Evolutionary conservation across 768 basidiomycete species (phyloP), one percentile per base, ranked within the genome.

Genomic region (Chalciporus pseudorubinellus): DNA sequence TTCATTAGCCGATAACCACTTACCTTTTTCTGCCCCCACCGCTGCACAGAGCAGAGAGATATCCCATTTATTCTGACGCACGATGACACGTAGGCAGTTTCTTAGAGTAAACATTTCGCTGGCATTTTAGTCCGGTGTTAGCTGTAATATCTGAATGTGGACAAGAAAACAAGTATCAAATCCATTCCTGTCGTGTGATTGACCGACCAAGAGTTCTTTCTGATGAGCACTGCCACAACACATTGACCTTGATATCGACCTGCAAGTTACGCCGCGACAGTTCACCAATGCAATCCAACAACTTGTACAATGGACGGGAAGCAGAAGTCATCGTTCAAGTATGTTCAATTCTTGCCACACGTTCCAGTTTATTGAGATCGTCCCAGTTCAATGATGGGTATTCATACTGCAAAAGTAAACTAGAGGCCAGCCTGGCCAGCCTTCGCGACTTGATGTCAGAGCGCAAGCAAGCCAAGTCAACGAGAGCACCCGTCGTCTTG

Each of bases 391-490:
- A 66, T 67, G 55, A 80, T 74, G 59, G 80, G 77, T 44, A 80
- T 80, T 47, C 72, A 77, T 69, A 69, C 18, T 71, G 65, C 6
- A 65, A 64, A 44, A 59, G 59, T 20, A 70, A 58, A 29, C 59
- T 70, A 10, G 67, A 71, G 20, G 69, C 68, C 41, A 70, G 68
- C 46, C 56, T 67, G 20, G 69, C 68, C 41, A 70, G 68, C 46
- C 56, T 67, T 44, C 81, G 85, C 39, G 87, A 81, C 69, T 76
- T 83, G 24, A 62, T 76, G 3, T 46, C 44, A 1, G 70, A 77
- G 6, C 73, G 75, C 18, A 77, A 84, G 34, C 70, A 78, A 12
- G 77, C 79, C 46, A 91, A 87, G 59, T 70, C 82, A 0, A 16
- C 50, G 49, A 71, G 70, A 29, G 29, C 51, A 31, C 56, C 50